Evolutionary conservation across 495 filamentous ascomycete genomes (phyloP), one percentile per base, ranked within the genome.

Genomic region (Aspergillus kassunensis): DNA sequence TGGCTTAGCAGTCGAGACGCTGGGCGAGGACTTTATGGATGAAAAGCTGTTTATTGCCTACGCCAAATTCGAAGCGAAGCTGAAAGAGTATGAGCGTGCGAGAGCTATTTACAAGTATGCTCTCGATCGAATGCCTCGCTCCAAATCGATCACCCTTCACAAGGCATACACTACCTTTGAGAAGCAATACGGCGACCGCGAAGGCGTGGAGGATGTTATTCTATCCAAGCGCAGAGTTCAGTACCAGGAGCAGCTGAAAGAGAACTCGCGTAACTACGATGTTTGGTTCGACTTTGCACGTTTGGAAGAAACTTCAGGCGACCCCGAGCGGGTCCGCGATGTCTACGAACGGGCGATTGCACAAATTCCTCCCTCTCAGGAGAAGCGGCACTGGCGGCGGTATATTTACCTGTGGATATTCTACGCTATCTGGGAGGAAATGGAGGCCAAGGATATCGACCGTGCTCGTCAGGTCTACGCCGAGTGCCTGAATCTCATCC

Each of bases 371-470:
- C 93, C 93, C 9, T 95, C 89, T 3, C 89, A 95, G 58, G 93
- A 97, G 70, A 98, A 98, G 74, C 82, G 93, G 31, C 91, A 97
- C 68, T 98, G 93, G 93, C 79, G 93, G 51, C 76, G 93, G 20
- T 98, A 98, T 65, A 95, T 98, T 54, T 98, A 96, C 67, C 80
- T 98, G 3, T 98, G 92, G 88, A 82, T 97, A 39, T 96, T 97
- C 73, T 98, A 98, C 69, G 93, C 95, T 1, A 69, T 96, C 15
- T 97, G 86, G 83, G 92, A 97, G 66, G 93, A 97, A 62, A 82
- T 86, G 76, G 86, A 90, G 49, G 80, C 81, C 20, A 85, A 86
- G 56, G 91, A 97, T 59, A 64, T 82, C 30, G 80, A 86, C 18
- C 84, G 95, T 30, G 90, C 92, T 7, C 81, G 88, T 24, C 88